A percentile compares a stretch with the other conserved stretches of the same genome.
These are phyloP conservation scores for Symbiodinium natans DNA, from an alignment of 73 alveolate species.

Conservation along the genomic window DNA sequence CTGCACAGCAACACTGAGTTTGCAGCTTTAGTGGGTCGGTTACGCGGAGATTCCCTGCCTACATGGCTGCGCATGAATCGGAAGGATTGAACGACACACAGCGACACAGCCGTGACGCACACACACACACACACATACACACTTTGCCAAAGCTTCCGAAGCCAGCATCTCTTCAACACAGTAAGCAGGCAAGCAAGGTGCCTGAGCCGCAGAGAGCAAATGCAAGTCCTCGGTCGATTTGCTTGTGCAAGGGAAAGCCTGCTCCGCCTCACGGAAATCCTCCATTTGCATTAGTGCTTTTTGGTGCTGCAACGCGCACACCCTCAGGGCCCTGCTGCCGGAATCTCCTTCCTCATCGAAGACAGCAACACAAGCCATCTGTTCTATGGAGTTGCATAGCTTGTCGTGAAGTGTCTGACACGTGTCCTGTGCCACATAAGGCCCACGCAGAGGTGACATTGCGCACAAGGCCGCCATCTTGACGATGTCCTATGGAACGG, in stretches of 20 bases:
- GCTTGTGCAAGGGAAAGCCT: no score
- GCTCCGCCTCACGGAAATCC: no score
- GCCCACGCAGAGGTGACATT: constrained; percentile 63
- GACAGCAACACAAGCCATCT: no score
- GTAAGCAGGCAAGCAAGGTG: no score
- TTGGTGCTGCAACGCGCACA: no score
- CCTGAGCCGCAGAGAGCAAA: constrained; percentile 68
- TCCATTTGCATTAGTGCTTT: no score
- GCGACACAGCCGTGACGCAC: not conserved
- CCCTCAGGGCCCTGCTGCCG: not conserved
- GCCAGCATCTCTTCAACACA: no score
- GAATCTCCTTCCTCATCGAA: not conserved
- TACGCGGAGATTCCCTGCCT: constrained; percentile 63
- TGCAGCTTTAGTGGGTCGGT: constrained; percentile 78
- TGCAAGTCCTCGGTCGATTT: constrained; percentile 26
- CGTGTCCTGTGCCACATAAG: no score
- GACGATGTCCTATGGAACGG: constrained; percentile 35
- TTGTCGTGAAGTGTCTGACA: no score
- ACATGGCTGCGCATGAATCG: not conserved
- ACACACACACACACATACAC: no score
- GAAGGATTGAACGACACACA: not conserved
- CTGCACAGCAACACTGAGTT: not conserved
- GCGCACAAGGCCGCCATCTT: constrained; percentile 69
- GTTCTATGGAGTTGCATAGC: no score
- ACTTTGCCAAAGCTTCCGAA: no score